Base-by-base conservation (phyloP, 805 yeast species). In the Lachancea meyersii region DNA sequence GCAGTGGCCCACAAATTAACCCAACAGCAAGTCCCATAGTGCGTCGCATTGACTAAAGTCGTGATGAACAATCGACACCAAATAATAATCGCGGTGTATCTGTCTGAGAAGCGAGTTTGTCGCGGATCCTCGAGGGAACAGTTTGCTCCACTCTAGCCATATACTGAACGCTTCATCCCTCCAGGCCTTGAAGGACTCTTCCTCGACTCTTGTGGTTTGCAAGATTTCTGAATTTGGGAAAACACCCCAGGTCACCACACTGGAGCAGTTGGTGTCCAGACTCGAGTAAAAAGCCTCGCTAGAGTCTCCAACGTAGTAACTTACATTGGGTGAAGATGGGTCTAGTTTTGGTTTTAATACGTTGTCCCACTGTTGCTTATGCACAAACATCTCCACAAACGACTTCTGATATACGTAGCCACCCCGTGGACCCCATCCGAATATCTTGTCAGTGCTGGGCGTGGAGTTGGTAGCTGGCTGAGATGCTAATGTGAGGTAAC, bases 161-260 rank as follows among this genome's bases (percentile, higher is more conserved):
- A 93, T 83, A 44, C 78, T 73, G 64, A 87, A 93, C 0, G 96
- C 95, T 62, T 93, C 99, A 55, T 89, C 97, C 52, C 82, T 77
- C 98, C 98, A 93, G 0, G 96, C 96, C 51, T 77, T 76, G 69
- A 93, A 91, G 1, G 97, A 86, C 53, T 88, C 96, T 52, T 79
- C 84, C 58, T 89, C 96, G 44, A 93, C 80, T 48, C 89, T 82
- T 0, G 98, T 93, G 0, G 97, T 85, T 63, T 89, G 97, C 28
- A 87, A 76, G 28, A 88, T 81, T 58, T 87, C 96, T 49, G 88
- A 77, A 62, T 82, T 82, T 6, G 95, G 95, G 72, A 93, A 91
- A 2, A 85, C 95, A 48, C 97, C 98, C 98, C 98, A 93, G 1
- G 98, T 93, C 7, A 93, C 94, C 21, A 93, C 95, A 49, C 81